Base-by-base conservation (phyloP, 2,329 filamentous ascomycete genomes). In the Colletotrichum sp. region DNA sequence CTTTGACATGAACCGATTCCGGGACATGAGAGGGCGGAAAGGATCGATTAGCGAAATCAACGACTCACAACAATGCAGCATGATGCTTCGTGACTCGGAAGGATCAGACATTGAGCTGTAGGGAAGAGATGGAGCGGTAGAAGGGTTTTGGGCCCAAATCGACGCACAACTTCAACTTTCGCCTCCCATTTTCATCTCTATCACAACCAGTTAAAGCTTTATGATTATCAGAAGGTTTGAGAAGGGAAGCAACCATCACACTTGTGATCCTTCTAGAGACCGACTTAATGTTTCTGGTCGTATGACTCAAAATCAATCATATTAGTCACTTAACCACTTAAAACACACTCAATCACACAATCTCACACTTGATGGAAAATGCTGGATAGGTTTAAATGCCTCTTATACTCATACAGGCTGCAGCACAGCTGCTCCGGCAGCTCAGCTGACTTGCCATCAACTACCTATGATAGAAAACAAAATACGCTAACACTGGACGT, bases 381-480 rank as follows among this genome's bases (percentile, higher is more conserved):
- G 7, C 4, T 5, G 7, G 8, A 21, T 69, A 28, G 12, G 26
- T 36, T 38, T 16, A 61, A 43, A 61, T 34, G 55, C 55, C 32
- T 67, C 18, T 32, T 48, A 15, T 69, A 67, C 24, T 43, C 12
- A 69, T 52, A 65, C 5, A 52, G 10, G 28, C 32, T 67, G 63
- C 74, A 76, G 71, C 74, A 34, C 74, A 69, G 74, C 73, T 75
- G 73, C 73, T 67, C 38, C 32, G 57, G 73, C 73, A 75, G 69
- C 73, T 72, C 73, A 75, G 69, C 70, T 74, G 58, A 58, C 71
- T 43, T 61, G 66, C 48, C 26, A 24, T n/a, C 36, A 16, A 36
- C 26, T 67, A 16, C 28, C 64, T 73, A 73, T 73, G 36, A 75
- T 43, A 64, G 21, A 24, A 68, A 68, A 28, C 18, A 55, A 52